Base-by-base conservation (phyloP, 495 filamentous ascomycete genomes). In the Daldinia loculata region DNA sequence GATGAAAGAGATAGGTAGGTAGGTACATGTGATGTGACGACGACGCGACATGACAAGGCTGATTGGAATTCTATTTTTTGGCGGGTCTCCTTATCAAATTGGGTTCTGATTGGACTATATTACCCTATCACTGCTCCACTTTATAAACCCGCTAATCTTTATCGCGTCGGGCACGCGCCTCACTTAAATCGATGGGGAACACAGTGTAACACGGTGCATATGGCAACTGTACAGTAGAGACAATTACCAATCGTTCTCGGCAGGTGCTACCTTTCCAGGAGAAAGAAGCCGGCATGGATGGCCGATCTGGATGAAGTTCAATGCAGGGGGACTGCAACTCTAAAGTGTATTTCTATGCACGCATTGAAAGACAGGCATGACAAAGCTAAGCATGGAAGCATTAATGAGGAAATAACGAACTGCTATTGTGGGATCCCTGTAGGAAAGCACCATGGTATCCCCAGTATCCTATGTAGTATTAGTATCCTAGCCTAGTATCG, bases 261-360 rank as follows among this genome's bases (percentile, higher is more conserved):
- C 41, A 60, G 34, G 67, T 64, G 36, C 30, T 64, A 52, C 50
- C 55, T 39, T 51, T 32, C 43, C 19, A 58, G 51, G 66, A 43
- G 51, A 15, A 32, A 32, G 2, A n/a, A 53, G 48, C 32, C 58
- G 58, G 19, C 24, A 59, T 56, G 29, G 19, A 15, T 62, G 58
- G 66, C 43, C 58, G 67, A 65, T 70, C 61, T 69, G 8, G 56
- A 55, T n/a, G 61, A 56, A 39, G 52, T 56, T 61, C 12, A 62
- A 66, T 59, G 55, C 69, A 71, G 66, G 69, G 68, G 67, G n/a
- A 50, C 22, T 57, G 62, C 67, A 56, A 65, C 63, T 51, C 32
- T 53, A 60, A 60, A 63, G 11, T 56, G n/a, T 27, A 27, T 27
- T 22, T 17, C 34, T 43, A 71, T 32, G 30, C 30, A 32, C 66